Base-by-base conservation (phyloP, 768 basidiomycete species). In the Lactarius sp. region DNA sequence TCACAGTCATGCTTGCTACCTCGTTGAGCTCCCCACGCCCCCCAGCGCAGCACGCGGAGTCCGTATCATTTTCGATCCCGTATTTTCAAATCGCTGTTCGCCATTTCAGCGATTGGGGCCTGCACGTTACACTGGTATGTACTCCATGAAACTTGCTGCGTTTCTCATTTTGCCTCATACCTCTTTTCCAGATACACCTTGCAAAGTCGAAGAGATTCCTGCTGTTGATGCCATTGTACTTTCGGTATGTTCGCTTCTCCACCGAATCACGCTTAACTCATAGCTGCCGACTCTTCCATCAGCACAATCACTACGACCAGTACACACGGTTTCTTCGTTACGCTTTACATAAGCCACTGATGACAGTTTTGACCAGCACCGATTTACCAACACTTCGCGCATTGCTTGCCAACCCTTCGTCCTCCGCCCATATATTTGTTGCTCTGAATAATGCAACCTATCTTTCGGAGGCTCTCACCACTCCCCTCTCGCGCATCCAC, bases 161-260 rank as follows among this genome's bases (percentile, higher is more conserved):
- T 22, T 31, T 5, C 14, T 41, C 16, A 18, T 22, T 16, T 12
- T 6, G 41, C 2, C 36, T 2, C 10, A 14, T 27, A 33, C 12
- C 16, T 9, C 4, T 52, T n/a, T 9, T 42, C 9, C 27, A 76
- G 75, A 73, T 9, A 49, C 76, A 0, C 77, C 80, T 0, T 78
- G 78, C 56, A 58, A 70, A 12, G 72, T 77, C 18, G 71, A 75
- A 39, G 78, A 81, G 3, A 70, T 84, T 27, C 82, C 82, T 1
- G 72, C 77, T 1, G 71, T 83, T 18, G 81, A 83, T 67, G 76
- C 75, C 5, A 76, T 84, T 39, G 77, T 79, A 16, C 77, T 83
- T 57, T 79, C 77, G 70, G 82, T 76, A 76, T 73, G 72, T 52
- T 36, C 16, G 7, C 7, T 18, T 44, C 42, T 5, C 12, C 14